Percentiles rank a stretch among this genome's conserved stretches.
Conservation (phyloP, 257 asterid species). For the Striga asiatica region DNA sequence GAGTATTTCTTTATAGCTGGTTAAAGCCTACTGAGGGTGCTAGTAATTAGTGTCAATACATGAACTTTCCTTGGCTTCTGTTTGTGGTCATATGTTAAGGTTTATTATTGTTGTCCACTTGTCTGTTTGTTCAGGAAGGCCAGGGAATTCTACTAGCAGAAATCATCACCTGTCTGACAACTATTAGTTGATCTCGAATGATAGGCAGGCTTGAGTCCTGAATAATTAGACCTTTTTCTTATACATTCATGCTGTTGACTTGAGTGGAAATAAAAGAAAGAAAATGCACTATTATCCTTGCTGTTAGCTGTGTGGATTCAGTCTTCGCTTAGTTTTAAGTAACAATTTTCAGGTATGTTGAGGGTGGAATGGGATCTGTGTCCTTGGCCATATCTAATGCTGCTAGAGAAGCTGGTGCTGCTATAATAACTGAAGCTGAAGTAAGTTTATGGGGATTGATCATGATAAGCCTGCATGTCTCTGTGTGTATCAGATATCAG, state of each 20-base stretch:
- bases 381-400: conserved; percentile 70
- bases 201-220: background rate
- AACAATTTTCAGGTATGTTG: conserved; percentile 56
- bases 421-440: conserved; percentile 62
- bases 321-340: conserved; percentile 10
- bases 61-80: background rate
- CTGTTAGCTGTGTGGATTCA: conserved; percentile 3
- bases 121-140: background rate
- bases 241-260: conserved; percentile 2
- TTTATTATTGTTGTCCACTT: background rate
- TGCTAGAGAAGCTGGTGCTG: conserved; percentile 87
- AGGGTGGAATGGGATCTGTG: conserved; percentile 99
- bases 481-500: too few species aligned
- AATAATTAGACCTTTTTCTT: background rate
- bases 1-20: conserved; percentile 38
- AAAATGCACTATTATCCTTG: conserved; percentile 4
- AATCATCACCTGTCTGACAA: background rate
- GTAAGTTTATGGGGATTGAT: conserved; percentile 34
- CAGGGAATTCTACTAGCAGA: background rate
- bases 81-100: background rate
- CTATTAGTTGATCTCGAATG: conserved; percentile 6
- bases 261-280: background rate
- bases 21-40: conserved; percentile 12
- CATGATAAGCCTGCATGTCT: conserved; percentile 13
- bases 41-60: background rate